These are phyloP conservation scores for Botryotinia convoluta DNA, from an alignment of 2,329 filamentous ascomycete genomes.

Conservation along the genomic window DNA sequence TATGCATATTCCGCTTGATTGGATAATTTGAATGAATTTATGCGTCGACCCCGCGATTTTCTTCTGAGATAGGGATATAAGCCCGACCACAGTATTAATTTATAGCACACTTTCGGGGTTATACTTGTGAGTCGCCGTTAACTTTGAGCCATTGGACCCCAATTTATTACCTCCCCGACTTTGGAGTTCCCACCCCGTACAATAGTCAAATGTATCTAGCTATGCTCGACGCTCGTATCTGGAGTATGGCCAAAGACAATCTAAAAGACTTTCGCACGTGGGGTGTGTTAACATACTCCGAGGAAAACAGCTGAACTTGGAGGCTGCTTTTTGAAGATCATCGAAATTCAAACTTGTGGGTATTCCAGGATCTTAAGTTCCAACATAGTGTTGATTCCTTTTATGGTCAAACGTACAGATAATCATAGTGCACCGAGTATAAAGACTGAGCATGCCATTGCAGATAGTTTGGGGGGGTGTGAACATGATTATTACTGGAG, in stretches of 20 bases:
- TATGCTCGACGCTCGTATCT: not conserved
- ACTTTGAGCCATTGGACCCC: not conserved
- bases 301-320: not conserved
- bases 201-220: not conserved
- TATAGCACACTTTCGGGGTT: not conserved
- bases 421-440: not conserved
- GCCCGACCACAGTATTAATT: not conserved
- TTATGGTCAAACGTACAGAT: not conserved
- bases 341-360: not conserved
- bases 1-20: not conserved
- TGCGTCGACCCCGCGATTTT: constrained; percentile 3
- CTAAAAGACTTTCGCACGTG: not conserved
- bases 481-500: not conserved
- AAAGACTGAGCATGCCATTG: not conserved
- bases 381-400: not conserved
- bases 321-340: not conserved
- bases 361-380: not conserved
- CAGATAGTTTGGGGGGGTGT: not conserved
- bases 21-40: not conserved
- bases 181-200: not conserved
- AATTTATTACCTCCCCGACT: not conserved
- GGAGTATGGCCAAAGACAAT: not conserved
- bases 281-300: not conserved
- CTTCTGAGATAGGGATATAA: not conserved
- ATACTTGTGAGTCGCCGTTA: not conserved